These are phyloP conservation scores for Mycena chlorophos DNA, from an alignment of 768 basidiomycete species.

Conservation along the genomic window DNA sequence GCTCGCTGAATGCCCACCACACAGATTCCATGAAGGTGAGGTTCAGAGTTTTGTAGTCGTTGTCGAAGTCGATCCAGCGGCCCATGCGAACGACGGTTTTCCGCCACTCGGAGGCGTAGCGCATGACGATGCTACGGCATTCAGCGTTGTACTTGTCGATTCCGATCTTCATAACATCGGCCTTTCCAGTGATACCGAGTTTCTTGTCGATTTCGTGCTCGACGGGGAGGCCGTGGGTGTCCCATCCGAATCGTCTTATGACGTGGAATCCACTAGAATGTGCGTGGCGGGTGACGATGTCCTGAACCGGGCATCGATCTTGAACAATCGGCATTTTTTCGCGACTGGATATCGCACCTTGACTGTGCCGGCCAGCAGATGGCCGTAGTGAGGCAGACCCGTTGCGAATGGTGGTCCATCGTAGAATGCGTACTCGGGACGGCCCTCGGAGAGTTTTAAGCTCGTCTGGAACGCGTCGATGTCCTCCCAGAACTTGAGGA, in stretches of 20 bases:
- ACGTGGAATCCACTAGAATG: conserved; percentile 92
- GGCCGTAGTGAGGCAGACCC: conserved; percentile 94
- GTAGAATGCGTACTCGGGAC: conserved; percentile 91
- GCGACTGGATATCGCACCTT: conserved; percentile 59
- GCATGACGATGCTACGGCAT: conserved; percentile 96
- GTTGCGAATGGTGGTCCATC: conserved; percentile 98
- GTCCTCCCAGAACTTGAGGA: conserved; percentile 88
- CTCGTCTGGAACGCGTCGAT: conserved; percentile 98
- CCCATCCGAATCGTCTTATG: conserved; percentile 95
- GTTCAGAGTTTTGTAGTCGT: conserved; percentile 98
- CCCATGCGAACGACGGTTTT: conserved; percentile 96
- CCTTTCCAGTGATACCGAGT: conserved; percentile 87
- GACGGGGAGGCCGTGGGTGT: conserved; percentile 97
- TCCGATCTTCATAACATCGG: conserved; percentile 92
- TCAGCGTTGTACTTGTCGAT: conserved; percentile 98
- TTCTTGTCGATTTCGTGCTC: conserved; percentile 99
- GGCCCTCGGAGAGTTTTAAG: conserved; percentile 87
- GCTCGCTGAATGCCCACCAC: conserved; percentile 97
- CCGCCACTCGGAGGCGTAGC: conserved; percentile 93
- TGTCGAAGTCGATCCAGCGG: conserved; percentile 99
- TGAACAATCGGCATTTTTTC: conserved; percentile 8
- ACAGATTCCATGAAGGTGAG: conserved; percentile 94
- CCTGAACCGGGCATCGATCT: conserved; percentile 49
- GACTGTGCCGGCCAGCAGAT: conserved; percentile 89
- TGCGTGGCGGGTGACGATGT: conserved; percentile 96